Percentiles rank a stretch among this genome's conserved stretches.
These are phyloP conservation scores for Thermochaetoides thermophila DNA, from an alignment of 495 filamentous ascomycete species.

Conservation along the genomic window DNA sequence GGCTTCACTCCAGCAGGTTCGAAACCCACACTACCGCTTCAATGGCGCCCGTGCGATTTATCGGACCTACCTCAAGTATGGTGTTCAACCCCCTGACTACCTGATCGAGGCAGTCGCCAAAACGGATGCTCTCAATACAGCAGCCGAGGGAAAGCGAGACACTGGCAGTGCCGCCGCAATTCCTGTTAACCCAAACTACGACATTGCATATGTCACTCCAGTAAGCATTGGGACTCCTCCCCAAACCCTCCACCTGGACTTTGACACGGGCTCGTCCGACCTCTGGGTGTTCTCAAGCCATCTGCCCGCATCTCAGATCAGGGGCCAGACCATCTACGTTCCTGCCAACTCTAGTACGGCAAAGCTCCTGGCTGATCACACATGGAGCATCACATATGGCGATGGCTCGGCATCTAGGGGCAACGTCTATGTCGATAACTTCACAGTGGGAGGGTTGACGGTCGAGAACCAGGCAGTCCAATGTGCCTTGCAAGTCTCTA, in stretches of 20 bases:
- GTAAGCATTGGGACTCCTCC: conserved; percentile 46
- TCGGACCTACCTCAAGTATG: conserved; percentile 48
- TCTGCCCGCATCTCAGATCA: conserved; percentile 11
- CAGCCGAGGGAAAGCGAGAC: conserved; percentile 18
- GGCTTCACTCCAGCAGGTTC: conserved; percentile 38
- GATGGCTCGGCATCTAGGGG: conserved; percentile 52
- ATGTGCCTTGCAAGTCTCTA: conserved; percentile 47
- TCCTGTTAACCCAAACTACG: conserved; percentile 37
- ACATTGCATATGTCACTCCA: conserved; percentile 52
- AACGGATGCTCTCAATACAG: conserved; percentile 3
- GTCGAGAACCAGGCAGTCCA: conserved; percentile 54
- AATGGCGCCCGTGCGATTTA: conserved; percentile 40
- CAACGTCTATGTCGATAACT: conserved; percentile 54
- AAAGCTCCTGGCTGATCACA: conserved; percentile 34
- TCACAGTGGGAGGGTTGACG: conserved; percentile 50
- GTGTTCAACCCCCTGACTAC: conserved; percentile 24
- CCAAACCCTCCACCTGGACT: conserved; percentile 50
- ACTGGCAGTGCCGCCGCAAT: conserved; percentile 34
- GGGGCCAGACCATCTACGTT: conserved; percentile 47
- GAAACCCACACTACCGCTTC: conserved; percentile 29
- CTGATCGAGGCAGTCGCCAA: conserved; percentile 26
- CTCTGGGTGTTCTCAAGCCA: conserved; percentile 40
- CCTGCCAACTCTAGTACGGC: conserved; percentile 30
- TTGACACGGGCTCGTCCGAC: conserved; percentile 68
- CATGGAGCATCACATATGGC: conserved; percentile 58